Base-by-base conservation (phyloP, 176 grass and related monocot species). In the Oropetium thomaeum region DNA sequence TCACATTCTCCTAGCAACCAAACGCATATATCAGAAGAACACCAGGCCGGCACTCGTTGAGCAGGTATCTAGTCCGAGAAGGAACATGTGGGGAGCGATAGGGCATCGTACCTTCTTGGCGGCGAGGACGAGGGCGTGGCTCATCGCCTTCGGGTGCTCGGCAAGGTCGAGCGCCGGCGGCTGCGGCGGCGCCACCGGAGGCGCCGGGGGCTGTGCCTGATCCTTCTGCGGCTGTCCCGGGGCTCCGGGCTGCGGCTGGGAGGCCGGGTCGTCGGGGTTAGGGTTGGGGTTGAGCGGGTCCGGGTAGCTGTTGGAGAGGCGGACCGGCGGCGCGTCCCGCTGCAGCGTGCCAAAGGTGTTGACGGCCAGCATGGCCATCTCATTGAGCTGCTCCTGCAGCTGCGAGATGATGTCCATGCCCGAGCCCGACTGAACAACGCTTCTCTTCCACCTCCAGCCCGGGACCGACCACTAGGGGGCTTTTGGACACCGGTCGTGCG, bases 281-380 rank as follows among this genome's bases (percentile, higher is more conserved):
- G 83, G 74, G 82, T 78, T 82, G 77, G 79, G 86, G 64, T 97
- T 93, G 41, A 87, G 57, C 41, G 95, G 95, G 67, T 93, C 95
- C 0, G 95, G 91, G 85, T 97, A 97, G 68, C 88, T 83, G 28
- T 7, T 85, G 25, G 95, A 97, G 60, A 97, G 88, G 29, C 95
- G 95, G 35, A 92, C 95, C 3, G 95, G 91, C 20, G 83, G 91
- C 16, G 91, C 89, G 68, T 98, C 95, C 28, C 95, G 74, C 86
- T 94, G 91, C 39, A 98, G 84, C 27, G 91, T 98, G 58, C 95
- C 95, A 67, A 94, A 98, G 14, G 95, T 94, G 74, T 98, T 98
- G 63, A 98, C 78, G 12, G 88, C 71, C 27, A 98, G 44, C 79
- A 98, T 53, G n/a, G 91, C 88, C 35, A 94, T 88, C 51, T 88